Evolutionary conservation across 441 rosid species (phyloP), one percentile per base, ranked within the genome.

Genomic region (Codiaeum variegatum): DNA sequence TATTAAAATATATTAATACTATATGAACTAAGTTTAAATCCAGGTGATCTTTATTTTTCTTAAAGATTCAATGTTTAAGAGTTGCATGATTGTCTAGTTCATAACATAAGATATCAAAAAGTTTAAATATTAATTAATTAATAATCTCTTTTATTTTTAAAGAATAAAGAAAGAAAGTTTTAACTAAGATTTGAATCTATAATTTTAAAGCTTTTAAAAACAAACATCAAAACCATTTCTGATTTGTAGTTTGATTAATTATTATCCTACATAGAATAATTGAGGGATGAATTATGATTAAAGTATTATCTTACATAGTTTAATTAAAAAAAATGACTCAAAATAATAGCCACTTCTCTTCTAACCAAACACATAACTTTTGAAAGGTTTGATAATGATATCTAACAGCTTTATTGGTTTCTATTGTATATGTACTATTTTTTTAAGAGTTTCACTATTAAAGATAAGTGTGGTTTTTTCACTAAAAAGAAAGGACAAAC

Each of bases 341-440:
- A 75, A n/a, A n/a, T n/a, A n/a, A 74, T 75, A 38, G 63, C 70
- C 79, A 71, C 47, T 67, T 66, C 71, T 81, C 64, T 54, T n/a
- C n/a, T 68, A 44, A 73, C 84, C 77, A 62, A 68, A 67, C 73
- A 83, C 77, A 65, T 69, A 64, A 69, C 73, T 72, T 69, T 73
- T 47, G 66, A 75, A 75, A 72, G 67, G 78, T 62, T 75, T 83
- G 86, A 85, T 80, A 82, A 80, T 83, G 84, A 84, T 76, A 83
- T 70, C 74, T 58, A 78, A 75, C 85, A 79, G 79, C 84, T 75
- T 85, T 79, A 74, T 6, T 51, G 21, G 31, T 51, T 49, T 46
- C 49, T 77, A 73, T 38, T n/a, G 55, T 5, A 18, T 38, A 13
- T 60, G 66, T 70, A 52, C 73, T n/a, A n/a, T n/a, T n/a, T n/a